Percentiles rank a stretch among this genome's conserved stretches.
phyloP scores from a whole-genome alignment of 2,329 filamentous ascomycete genomes.

The Ceratocystis variospora region DNA sequence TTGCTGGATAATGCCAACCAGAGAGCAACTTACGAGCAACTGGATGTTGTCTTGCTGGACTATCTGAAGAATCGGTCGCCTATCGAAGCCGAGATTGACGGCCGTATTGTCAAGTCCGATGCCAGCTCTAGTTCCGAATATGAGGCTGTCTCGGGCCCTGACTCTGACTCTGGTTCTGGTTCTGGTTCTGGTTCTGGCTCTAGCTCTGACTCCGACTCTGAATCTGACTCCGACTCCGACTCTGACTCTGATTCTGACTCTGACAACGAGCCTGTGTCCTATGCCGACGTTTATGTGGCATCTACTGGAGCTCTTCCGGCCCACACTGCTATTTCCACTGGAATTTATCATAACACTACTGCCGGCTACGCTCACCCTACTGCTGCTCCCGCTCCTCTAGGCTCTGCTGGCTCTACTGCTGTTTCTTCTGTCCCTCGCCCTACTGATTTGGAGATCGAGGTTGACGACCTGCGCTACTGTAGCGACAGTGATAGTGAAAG shows the following conservation, averaged over 20 bases:
- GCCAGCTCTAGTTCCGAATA: neutral
- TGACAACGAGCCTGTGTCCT: neutral
- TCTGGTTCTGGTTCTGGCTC: too few species aligned
- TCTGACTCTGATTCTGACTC: neutral
- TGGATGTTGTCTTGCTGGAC: conserved; percentile 39
- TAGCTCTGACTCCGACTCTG: neutral
- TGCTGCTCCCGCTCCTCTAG: neutral
- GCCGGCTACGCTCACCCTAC: neutral
- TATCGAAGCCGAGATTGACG: conserved; percentile 36
- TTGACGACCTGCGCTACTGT: neutral
- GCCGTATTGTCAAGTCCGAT: conserved; percentile 27
- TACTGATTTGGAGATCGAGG: neutral
- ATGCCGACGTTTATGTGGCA: neutral
- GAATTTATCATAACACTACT: neutral
- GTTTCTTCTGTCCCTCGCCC: neutral
- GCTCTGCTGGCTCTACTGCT: neutral
- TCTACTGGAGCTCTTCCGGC: neutral
- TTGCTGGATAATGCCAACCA: conserved; percentile 20
- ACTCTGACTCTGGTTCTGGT: neutral
- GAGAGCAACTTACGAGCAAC: conserved; percentile 35
- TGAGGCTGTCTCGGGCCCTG: neutral
- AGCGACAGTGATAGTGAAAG: neutral
- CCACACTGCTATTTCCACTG: neutral
- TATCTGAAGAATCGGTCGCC: conserved; percentile 39
- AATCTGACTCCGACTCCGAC: neutral